Base-by-base conservation (phyloP, 2,329 filamentous ascomycete genomes). In the Colletotrichum sp. region DNA sequence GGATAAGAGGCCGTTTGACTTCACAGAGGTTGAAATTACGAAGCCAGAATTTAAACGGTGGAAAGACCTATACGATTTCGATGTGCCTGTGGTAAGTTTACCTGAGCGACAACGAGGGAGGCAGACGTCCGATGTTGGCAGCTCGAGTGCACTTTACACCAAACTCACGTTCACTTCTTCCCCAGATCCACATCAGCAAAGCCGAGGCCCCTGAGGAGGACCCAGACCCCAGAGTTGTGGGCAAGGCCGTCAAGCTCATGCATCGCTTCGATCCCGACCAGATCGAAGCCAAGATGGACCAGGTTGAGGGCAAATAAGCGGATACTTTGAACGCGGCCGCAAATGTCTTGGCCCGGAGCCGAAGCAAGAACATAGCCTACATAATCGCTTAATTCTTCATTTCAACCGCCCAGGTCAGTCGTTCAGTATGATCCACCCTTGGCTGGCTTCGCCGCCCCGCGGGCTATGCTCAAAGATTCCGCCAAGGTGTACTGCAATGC, bases 31-130 rank as follows among this genome's bases (percentile, higher is more conserved):
- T 76, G 89, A 96, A 81, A 91, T 96, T 65, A 91, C 94, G 85
- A 89, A 90, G 65, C 88, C 90, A 0, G 90, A 92, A 30, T 89
- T 89, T 18, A 90, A 91, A 77, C 85, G 87, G 28, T 96, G 95
- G 95, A 92, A 91, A 80, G 89, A 93, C 65, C 81, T 95, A 2
- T 96, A 96, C 82, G 94, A 96, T 74, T 95, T 96, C 82, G 95
- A 96, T 79, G 94, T 95, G 9, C 95, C 95, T 0, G 95, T 96
- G 81, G 94, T 96, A 86, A 81, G 89, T 84, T 39, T 60, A 10
- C 26, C 15, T 16, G 24, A 22, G 32, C 26, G n/a, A 22, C 39
- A 44, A 63, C 22, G 18, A 67, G 10, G 36, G 55, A 32, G 59
- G 6, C 34, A 30, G 32, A 26, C 34, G 26, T 68, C 64, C 64